These are phyloP conservation scores for Cyberlindnera misumaiensis DNA, from an alignment of 805 yeast genomes.

Conservation along the genomic window DNA sequence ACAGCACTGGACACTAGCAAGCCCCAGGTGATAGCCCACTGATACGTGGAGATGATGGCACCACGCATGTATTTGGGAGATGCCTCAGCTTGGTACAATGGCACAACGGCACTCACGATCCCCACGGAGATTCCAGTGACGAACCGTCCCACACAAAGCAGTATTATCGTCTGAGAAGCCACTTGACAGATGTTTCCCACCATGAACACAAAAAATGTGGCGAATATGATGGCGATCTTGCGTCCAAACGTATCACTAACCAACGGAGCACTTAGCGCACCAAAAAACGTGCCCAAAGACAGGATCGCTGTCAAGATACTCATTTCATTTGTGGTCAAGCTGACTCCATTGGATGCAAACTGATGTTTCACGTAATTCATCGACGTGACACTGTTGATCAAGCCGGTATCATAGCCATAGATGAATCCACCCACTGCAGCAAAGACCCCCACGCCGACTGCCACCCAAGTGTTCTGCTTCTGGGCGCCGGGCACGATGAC, in stretches of 20 bases:
- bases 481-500: slow-evolving; percentile 23
- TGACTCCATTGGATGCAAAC: slow-evolving; percentile 41
- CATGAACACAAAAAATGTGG: slow-evolving; percentile 57
- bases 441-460: slow-evolving; percentile 66
- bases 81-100: slow-evolving; percentile 78
- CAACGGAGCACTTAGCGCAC: slow-evolving; percentile 52
- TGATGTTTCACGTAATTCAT: slow-evolving; percentile 59
- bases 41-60: slow-evolving; percentile 72
- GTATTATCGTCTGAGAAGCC: slow-evolving; percentile 37
- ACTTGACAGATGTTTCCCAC: slow-evolving; percentile 70
- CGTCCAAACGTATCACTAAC: slow-evolving; percentile 72
- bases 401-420: slow-evolving; percentile 87
- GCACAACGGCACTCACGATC: slow-evolving; percentile 73
- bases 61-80: slow-evolving; percentile 79
- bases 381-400: slow-evolving; percentile 71
- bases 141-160: slow-evolving; percentile 69
- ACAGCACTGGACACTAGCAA: slow-evolving; percentile 69
- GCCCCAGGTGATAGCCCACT: slow-evolving; percentile 92
- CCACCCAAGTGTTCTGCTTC: slow-evolving; percentile 49
- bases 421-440: slow-evolving; percentile 91
- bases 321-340: slow-evolving; percentile 54
- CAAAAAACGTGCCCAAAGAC: slow-evolving; percentile 74
- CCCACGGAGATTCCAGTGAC: slow-evolving; percentile 71
- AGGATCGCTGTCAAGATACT: slow-evolving; percentile 74
- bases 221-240: slow-evolving; percentile 52